Conservation (phyloP, 192 early-diverging fungal genomes). For the Podila horticola region DNA sequence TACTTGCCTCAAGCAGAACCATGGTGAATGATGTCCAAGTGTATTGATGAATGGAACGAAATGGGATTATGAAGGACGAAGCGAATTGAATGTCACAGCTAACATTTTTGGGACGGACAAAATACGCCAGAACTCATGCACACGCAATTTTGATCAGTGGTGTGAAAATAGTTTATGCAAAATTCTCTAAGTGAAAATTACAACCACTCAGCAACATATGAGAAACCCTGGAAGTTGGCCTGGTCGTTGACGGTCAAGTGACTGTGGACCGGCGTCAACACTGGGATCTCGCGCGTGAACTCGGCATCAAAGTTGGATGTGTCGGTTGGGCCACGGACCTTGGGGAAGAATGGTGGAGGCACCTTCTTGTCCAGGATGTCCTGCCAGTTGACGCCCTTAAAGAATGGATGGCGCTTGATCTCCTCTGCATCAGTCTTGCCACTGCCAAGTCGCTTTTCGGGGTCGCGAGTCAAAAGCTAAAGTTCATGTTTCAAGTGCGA, state of each 20-base stretch:
- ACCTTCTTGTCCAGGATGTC: slow-evolving; percentile 90
- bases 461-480: slow-evolving; percentile 89
- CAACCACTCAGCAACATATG: slow-evolving; percentile 93
- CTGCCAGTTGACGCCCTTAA: slow-evolving; percentile 95
- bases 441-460: slow-evolving; percentile 84
- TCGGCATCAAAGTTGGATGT: slow-evolving; percentile 99
- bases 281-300: slow-evolving; percentile 95
- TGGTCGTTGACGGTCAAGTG: slow-evolving; percentile 85
- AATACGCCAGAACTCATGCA: no score
- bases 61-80: not conserved
- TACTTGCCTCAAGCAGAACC: slow-evolving; percentile 10
- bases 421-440: slow-evolving; percentile 89
- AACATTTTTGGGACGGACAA: no score
- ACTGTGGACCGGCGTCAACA: slow-evolving; percentile 91
- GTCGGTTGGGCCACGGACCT: slow-evolving; percentile 86
- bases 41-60: not conserved
- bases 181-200: slow-evolving; percentile 4
- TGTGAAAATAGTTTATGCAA: not conserved
- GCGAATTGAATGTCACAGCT: not conserved
- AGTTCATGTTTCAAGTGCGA: slow-evolving; percentile 7
- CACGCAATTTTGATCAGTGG: not conserved
- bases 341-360: slow-evolving; percentile 91
- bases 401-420: slow-evolving; percentile 95
- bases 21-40: not conserved
- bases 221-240: slow-evolving; percentile 94